Percentiles rank a stretch among this genome's conserved stretches.
phyloP scores from a whole-genome alignment of 768 basidiomycete genomes.

The Xerocomus brunneocitrinus region DNA sequence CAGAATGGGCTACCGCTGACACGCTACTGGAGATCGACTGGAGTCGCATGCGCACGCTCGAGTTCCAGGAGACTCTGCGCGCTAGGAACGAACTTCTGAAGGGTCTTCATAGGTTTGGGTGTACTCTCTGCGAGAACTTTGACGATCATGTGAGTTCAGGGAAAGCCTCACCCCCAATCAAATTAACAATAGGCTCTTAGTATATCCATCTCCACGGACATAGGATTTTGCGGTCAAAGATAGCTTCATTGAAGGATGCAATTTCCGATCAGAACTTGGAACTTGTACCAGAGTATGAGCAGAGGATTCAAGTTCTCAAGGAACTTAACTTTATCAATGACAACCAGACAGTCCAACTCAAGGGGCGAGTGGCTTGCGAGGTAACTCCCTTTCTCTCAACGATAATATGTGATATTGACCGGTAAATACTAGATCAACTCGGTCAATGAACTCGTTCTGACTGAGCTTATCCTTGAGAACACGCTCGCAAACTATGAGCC shows the following conservation, averaged over 20 bases:
- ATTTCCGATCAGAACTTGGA: slow-evolving; percentile 97
- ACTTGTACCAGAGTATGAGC: slow-evolving; percentile 95
- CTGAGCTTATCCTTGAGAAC: slow-evolving; percentile 96
- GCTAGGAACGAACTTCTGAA: slow-evolving; percentile 48
- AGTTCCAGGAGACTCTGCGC: slow-evolving; percentile 83
- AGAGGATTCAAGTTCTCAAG: slow-evolving; percentile 84
- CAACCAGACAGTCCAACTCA: slow-evolving; percentile 90
- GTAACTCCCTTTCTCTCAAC: slow-evolving; percentile 36
- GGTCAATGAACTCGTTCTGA: slow-evolving; percentile 92
- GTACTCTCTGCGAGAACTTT: slow-evolving; percentile 64
- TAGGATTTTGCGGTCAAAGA: slow-evolving; percentile 67
- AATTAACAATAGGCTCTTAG: slow-evolving; percentile 38
- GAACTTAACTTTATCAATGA: slow-evolving; percentile 93
- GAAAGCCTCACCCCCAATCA: neutral
- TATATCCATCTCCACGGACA: slow-evolving; percentile 72
- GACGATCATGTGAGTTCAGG: slow-evolving; percentile 61
- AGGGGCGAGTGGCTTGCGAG: slow-evolving; percentile 98
- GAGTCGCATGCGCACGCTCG: slow-evolving; percentile 75
- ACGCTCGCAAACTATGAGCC: slow-evolving; percentile 86
- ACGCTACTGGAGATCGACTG: slow-evolving; percentile 77
- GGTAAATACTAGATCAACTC: slow-evolving; percentile 79
- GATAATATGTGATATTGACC: neutral
- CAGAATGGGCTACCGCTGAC: slow-evolving; percentile 51
- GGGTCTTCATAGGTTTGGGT: slow-evolving; percentile 42
- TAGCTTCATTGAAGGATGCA: slow-evolving; percentile 73